These are phyloP conservation scores for Spencermartinsiella ligniputridi DNA, from an alignment of 1,139 yeast species.

Conservation along the genomic window DNA sequence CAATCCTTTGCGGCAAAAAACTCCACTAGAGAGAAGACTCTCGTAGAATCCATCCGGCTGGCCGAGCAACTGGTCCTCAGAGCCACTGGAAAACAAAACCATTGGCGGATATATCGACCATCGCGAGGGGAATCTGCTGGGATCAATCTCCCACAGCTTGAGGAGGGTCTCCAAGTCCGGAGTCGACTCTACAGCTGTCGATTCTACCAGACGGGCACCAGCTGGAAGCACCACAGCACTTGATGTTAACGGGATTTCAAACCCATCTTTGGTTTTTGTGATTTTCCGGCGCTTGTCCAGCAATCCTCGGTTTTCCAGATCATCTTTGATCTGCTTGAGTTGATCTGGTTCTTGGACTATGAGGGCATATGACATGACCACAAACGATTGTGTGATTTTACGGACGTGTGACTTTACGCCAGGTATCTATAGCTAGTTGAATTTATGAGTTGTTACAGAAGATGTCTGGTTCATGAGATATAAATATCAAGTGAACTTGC, in stretches of 20 bases:
- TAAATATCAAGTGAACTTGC: too few relatives aligned
- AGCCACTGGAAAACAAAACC: constrained; percentile 52
- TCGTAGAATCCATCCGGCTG: constrained; percentile 7
- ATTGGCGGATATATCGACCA: constrained; percentile 68
- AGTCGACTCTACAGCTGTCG: not conserved
- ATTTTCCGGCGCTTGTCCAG: constrained; percentile 7
- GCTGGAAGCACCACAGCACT: not conserved
- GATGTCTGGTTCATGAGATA: too few relatives aligned
- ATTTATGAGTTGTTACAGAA: too few relatives aligned
- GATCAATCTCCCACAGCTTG: not conserved
- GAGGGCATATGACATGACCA: not conserved
- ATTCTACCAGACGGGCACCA: not conserved
- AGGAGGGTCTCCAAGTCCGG: not conserved
- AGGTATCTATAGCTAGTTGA: too few relatives aligned
- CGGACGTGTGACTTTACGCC: too few relatives aligned
- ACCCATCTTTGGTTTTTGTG: constrained; percentile 2
- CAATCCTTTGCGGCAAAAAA: constrained; percentile 25
- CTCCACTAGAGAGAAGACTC: constrained; percentile 23
- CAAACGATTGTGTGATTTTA: too few relatives aligned
- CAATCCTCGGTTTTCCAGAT: constrained; percentile 13
- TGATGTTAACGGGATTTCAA: constrained; percentile 4
- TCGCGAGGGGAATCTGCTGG: constrained; percentile 27
- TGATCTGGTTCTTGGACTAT: constrained; percentile 8
- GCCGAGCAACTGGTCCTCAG: not conserved
- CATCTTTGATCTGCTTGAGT: constrained; percentile 17